Evolutionary conservation across 2,329 filamentous ascomycete species (phyloP).

Genomic region (Penicillium sp.): DNA sequence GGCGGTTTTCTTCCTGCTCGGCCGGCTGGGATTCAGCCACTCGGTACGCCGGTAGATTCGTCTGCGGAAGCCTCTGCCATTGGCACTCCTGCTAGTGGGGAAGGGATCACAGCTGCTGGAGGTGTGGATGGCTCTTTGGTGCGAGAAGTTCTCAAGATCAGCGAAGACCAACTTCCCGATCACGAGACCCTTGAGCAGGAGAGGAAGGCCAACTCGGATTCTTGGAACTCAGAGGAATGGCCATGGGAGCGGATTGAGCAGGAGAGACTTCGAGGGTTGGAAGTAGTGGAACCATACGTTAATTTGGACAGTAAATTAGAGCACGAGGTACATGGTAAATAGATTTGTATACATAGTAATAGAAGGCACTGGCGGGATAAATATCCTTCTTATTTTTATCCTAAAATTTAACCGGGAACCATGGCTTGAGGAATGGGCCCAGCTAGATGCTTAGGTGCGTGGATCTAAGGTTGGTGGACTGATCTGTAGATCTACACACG

Average conservation of each 20-base stretch:
- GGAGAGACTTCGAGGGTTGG: conserved; percentile 57
- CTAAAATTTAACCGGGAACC: neutral
- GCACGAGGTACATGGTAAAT: conserved; percentile 40
- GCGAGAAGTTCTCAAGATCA: conserved; percentile 38
- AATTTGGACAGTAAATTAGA: conserved; percentile 54
- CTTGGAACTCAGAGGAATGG: conserved; percentile 50
- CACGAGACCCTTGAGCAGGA: conserved; percentile 31
- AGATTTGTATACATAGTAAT: neutral
- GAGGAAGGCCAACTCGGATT: conserved; percentile 32
- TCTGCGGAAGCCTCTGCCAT: conserved; percentile 29
- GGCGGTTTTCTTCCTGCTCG: conserved; percentile 73
- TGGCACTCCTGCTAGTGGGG: conserved; percentile 32
- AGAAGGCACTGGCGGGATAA: neutral
- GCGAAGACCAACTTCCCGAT: conserved; percentile 30
- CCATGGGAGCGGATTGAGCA: conserved; percentile 62
- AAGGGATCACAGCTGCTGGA: conserved; percentile 34
- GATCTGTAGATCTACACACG: neutral
- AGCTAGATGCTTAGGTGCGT: neutral
- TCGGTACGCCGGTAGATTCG: conserved; percentile 19
- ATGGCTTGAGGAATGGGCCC: neutral
- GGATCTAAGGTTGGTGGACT: neutral
- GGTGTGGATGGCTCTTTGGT: conserved; percentile 38
- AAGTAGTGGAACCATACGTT: conserved; percentile 57
- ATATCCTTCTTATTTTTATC: neutral
- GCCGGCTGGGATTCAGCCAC: conserved; percentile 56